These are phyloP conservation scores for Puccinia horiana DNA, from an alignment of 1,284 basidiomycete species.

Conservation along the genomic window DNA sequence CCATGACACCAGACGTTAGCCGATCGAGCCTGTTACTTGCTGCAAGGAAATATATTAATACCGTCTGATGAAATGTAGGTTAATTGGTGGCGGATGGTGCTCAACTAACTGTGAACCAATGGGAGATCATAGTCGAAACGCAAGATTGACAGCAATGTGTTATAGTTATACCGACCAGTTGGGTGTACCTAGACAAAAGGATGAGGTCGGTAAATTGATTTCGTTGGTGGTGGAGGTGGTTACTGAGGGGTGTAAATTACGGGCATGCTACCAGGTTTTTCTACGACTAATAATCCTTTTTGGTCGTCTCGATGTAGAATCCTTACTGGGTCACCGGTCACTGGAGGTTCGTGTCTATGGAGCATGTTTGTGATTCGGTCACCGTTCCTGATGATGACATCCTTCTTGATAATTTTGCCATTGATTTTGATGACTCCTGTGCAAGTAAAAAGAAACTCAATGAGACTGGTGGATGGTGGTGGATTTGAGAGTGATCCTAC, in stretches of 20 bases:
- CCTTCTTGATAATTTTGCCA: constrained; percentile 75
- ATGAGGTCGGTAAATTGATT: constrained; percentile 1
- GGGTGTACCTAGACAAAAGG: constrained; percentile 66
- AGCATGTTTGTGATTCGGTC: constrained; percentile 92
- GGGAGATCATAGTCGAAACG: constrained; percentile 78
- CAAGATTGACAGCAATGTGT: constrained; percentile 84
- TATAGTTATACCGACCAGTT: constrained; percentile 80
- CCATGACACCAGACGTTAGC: constrained; percentile 93
- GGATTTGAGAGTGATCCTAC: not conserved
- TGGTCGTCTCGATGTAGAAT: constrained; percentile 76
- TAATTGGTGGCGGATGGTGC: not conserved
- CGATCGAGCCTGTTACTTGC: constrained; percentile 93
- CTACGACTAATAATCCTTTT: constrained; percentile 82
- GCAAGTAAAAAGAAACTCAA: not conserved
- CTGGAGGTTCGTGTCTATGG: constrained; percentile 93
- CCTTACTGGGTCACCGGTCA: constrained; percentile 80
- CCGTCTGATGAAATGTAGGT: not conserved
- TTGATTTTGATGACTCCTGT: constrained; percentile 87
- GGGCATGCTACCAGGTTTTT: constrained; percentile 84
- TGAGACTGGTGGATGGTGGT: not conserved
- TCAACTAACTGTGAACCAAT: constrained; percentile 75
- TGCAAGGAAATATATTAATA: constrained; percentile 56
- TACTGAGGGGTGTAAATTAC: constrained; percentile 6
- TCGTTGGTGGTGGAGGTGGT: constrained; percentile 62
- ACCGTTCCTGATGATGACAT: constrained; percentile 78